phyloP scores from a whole-genome alignment of 2,329 filamentous ascomycete genomes.

The Sporothrix inflata region DNA sequence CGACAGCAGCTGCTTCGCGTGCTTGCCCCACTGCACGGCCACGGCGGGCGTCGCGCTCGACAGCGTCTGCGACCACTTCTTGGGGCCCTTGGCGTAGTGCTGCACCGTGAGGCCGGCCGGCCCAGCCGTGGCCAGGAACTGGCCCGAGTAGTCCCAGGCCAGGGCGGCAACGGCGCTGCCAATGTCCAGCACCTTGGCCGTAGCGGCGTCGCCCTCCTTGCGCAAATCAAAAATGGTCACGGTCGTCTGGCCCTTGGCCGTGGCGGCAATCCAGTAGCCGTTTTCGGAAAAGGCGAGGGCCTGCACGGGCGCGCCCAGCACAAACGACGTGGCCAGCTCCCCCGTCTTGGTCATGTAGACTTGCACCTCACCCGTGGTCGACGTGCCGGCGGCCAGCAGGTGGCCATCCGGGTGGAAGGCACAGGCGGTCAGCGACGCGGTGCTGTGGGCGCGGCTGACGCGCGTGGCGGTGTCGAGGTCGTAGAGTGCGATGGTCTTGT shows the following conservation, averaged over 20 bases:
- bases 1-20: slow-evolving; percentile 73
- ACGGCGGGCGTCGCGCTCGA: slow-evolving; percentile 74
- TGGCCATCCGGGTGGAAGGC: slow-evolving; percentile 98
- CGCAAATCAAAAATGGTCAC: slow-evolving; percentile 91
- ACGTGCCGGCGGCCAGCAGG: slow-evolving; percentile 82
- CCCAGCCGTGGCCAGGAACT: slow-evolving; percentile 84
- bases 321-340: slow-evolving; percentile 74
- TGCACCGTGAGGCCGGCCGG: slow-evolving; percentile 81
- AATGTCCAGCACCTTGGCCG: slow-evolving; percentile 82
- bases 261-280: slow-evolving; percentile 90
- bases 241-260: slow-evolving; percentile 73
- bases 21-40: slow-evolving; percentile 75
- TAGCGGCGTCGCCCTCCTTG: slow-evolving; percentile 81
- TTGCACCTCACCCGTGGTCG: slow-evolving; percentile 76
- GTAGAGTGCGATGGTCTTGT: slow-evolving; percentile 93
- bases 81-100: slow-evolving; percentile 84
- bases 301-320: slow-evolving; percentile 69
- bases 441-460: slow-evolving; percentile 77
- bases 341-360: slow-evolving; percentile 86
- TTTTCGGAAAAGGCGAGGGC: slow-evolving; percentile 91
- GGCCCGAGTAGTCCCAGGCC: slow-evolving; percentile 92
- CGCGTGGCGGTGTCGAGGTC: slow-evolving; percentile 70
- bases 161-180: slow-evolving; percentile 80
- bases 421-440: slow-evolving; percentile 73
- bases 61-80: slow-evolving; percentile 86